Evolutionary conservation across 805 yeast species (phyloP).

Genomic region (Brettanomyces anomalus): DNA sequence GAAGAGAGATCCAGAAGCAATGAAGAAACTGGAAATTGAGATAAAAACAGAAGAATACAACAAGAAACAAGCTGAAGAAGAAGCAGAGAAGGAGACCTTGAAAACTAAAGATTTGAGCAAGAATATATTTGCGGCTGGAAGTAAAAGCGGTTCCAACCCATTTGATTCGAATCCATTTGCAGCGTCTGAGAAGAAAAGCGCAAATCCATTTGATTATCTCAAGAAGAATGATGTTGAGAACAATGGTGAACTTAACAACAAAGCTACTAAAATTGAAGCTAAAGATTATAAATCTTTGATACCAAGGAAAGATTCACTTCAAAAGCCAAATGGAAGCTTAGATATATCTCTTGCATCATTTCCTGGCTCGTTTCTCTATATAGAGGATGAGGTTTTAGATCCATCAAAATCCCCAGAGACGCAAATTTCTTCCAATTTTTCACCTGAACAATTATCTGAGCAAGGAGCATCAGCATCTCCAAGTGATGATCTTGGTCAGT

Average conservation of each 20-base stretch:
- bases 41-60: slow-evolving; percentile 34
- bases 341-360: slow-evolving; percentile 35
- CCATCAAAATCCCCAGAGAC: slow-evolving; percentile 33
- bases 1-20: slow-evolving; percentile 43
- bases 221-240: neutral
- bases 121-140: slow-evolving; percentile 18
- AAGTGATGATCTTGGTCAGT: slow-evolving; percentile 1
- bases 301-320: neutral
- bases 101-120: slow-evolving; percentile 28
- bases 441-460: slow-evolving; percentile 12
- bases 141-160: slow-evolving; percentile 12
- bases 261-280: neutral
- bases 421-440: slow-evolving; percentile 1
- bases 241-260: slow-evolving; percentile 4
- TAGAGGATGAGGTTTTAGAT: slow-evolving; percentile 62
- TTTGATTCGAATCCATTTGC: slow-evolving; percentile 26
- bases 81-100: slow-evolving; percentile 33
- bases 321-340: slow-evolving; percentile 1
- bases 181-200: slow-evolving; percentile 6
- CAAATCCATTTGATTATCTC: slow-evolving; percentile 17
- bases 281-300: neutral
- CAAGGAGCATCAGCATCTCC: slow-evolving; percentile 3
- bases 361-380: slow-evolving; percentile 60
- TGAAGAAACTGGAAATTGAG: slow-evolving; percentile 31
- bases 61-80: slow-evolving; percentile 32